Base-by-base conservation (phyloP, 345 rosid genomes). In the Eucalyptus curtisii region DNA sequence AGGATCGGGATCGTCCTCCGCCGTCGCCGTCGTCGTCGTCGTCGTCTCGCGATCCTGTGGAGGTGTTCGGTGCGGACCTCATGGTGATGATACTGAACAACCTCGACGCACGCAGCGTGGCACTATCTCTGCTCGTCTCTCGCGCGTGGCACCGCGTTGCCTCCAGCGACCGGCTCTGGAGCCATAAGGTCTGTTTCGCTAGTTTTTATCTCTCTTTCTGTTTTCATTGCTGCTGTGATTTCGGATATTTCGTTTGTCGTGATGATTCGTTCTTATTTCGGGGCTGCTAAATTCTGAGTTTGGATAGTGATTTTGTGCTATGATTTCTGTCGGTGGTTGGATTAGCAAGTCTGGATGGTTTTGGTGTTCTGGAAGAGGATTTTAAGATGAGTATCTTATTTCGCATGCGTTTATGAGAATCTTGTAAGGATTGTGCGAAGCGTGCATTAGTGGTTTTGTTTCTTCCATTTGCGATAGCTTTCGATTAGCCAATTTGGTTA, bases 81-180 rank as follows among this genome's bases (percentile, higher is more conserved):
- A 95, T 93, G 95, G 37, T 92, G 93, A 91, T 88, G 93, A 92
- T 93, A 44, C 88, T 95, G 44, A 88, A 89, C 86, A 91, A 93
- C 90, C 93, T 94, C 40, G 97, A 95, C 90, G 94, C 96, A 90
- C 94, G 92, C 95, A 95, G 96, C 93, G 91, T 95, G 93, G 96
- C 95, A 91, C 93, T 90, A 82, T 91, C 92, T 89, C 91, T 92
- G 68, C 91, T 92, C 24, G 96, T 94, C 52, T 94, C 95, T 86
- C 95, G 93, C 85, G 87, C 87, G 87, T 94, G 97, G 97, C 89
- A 93, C 90, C 40, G 86, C 42, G 92, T 94, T 59, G 96, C 97
- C 89, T 94, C 93, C 55, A 89, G 91, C 76, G 96, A 95, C 87
- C 82, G 79, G 30, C 93, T 95, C 9, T 95, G 96, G 97, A 61